Base-by-base conservation (phyloP, 495 filamentous ascomycete genomes). In the Penicillium diatomitis region DNA sequence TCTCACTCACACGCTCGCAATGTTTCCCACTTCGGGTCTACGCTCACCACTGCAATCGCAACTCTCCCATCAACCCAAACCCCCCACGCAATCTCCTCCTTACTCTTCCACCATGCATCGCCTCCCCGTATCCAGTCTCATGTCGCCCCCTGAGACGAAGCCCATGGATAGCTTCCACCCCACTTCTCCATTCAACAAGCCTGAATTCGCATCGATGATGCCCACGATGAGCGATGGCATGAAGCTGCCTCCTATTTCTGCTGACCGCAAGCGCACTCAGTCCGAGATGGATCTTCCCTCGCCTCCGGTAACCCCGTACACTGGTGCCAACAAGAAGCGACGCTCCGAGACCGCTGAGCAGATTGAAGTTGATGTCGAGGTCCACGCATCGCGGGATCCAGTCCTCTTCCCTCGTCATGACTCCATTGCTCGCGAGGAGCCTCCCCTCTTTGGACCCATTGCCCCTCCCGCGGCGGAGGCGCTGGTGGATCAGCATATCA, bases 81-180 rank as follows among this genome's bases (percentile, higher is more conserved):
- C 20, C 20, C 20, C 20, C 10, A 29, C 41, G 40, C 38, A 41
- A 45, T 46, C 28, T 20, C 47, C 40, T 32, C 20, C 47, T 27
- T 44, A 62, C 43, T 56, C 57, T 35, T 38, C 45, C 61, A 72
- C 53, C 43, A 78, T 76, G 73, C 69, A 73, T 67, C 70, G 66
- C 47, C 56, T 78, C 50, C 73, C 75, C 35, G 69, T 78, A 11
- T 71, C 76, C 58, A 87, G 75, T 62, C 73, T 89, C 35, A 85
- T 89, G 80, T 89, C 86, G 34, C 86, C 86, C 27, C 86, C 86
- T 41, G 84, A 87, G 58, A 67, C 72, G 6, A 73, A 78, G 53
- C 77, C 78, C 20, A 67, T 80, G 43, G 84, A 88, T 40, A 78
- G 59, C 40, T 87, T 86, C 64, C 64, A 69, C 36, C 60, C 65